Evolutionary conservation across 208 protist genomes (phyloP).

Genomic region (Trypanosoma congolense): DNA sequence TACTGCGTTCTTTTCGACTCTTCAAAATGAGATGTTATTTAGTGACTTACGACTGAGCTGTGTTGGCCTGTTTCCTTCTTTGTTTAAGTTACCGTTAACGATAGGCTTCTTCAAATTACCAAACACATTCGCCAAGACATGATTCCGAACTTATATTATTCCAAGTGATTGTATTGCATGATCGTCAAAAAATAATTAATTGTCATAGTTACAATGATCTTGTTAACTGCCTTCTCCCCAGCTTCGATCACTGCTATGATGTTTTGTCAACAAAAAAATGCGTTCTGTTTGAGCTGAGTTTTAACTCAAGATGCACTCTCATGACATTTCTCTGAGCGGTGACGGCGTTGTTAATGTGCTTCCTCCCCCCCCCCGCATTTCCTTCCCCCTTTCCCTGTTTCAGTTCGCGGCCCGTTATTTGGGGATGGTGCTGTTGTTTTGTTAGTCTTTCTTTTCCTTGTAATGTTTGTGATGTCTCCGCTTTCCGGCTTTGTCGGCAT

Average conservation of each 20-base stretch:
- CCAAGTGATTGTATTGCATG: constrained; percentile 18
- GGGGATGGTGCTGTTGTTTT: too few relatives aligned
- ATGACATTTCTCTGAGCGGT: neutral
- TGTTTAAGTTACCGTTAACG: too few relatives aligned
- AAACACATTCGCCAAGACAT: too few relatives aligned
- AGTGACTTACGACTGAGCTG: neutral
- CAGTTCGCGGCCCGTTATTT: too few relatives aligned
- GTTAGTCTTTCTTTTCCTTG: too few relatives aligned
- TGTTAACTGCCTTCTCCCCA: too few relatives aligned
- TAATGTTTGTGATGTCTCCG: too few relatives aligned
- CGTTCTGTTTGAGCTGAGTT: constrained; percentile 14
- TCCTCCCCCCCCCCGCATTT: neutral
- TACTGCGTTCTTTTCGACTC: constrained; percentile 57
- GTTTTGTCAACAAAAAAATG: neutral
- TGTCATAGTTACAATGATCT: constrained; percentile 40
- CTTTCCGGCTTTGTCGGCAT: too few relatives aligned
- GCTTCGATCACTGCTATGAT: neutral
- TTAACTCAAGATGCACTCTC: neutral
- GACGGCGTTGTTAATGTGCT: neutral
- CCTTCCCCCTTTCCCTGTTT: too few relatives aligned
- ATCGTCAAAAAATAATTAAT: constrained; percentile 11
- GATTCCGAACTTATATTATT: constrained; percentile 24
- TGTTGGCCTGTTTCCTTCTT: too few relatives aligned
- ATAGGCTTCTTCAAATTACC: too few relatives aligned
- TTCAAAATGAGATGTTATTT: constrained; percentile 19